Evolutionary conservation across 164 flowering plant species (phyloP), one percentile per base, ranked within the genome.

Genomic region (Dillenia suffruticosa): DNA sequence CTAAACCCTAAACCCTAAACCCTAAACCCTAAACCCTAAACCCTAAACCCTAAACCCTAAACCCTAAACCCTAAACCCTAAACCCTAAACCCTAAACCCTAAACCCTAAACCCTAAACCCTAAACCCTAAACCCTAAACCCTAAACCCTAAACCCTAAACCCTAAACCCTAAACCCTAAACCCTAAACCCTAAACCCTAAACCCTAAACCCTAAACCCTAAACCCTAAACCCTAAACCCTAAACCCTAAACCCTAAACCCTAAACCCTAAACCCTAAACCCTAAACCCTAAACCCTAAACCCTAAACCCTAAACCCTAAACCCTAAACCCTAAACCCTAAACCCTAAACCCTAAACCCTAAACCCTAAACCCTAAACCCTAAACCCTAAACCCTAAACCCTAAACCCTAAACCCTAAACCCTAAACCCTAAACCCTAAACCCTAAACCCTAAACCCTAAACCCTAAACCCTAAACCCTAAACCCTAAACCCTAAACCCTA

Each of bases 341-440:
- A 52, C 55, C 55, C 55, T 52, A 52, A n/a, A n/a, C n/a, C 55
- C 55, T 52, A 52, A 52, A 52, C 55, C 55, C 55, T 52, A 52
- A 52, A 52, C 55, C 55, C 55, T 52, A 52, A 52, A 49, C 55
- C 55, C 55, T n/a, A n/a, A 52, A 52, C 55, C 55, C 55, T 52
- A 52, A 52, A 52, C 55, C 55, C 55, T 52, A 52, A 52, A 52
- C 55, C 55, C 55, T 52, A 52, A 52, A 52, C 55, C 55, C 55
- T 52, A 52, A 51, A 51, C 53, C 53, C 53, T 51, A 51, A 51
- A 51, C 53, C 53, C 53, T 13, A 8, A 51, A 51, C 9, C 53
- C 53, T 51, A 51, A 51, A 51, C 53, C 53, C 53, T 51, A 51
- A 51, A 51, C 53, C 53, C 53, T 51, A n/a, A n/a, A n/a, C n/a